Base-by-base conservation (phyloP, 192 early-diverging fungal species). In the Coemansia sp. region DNA sequence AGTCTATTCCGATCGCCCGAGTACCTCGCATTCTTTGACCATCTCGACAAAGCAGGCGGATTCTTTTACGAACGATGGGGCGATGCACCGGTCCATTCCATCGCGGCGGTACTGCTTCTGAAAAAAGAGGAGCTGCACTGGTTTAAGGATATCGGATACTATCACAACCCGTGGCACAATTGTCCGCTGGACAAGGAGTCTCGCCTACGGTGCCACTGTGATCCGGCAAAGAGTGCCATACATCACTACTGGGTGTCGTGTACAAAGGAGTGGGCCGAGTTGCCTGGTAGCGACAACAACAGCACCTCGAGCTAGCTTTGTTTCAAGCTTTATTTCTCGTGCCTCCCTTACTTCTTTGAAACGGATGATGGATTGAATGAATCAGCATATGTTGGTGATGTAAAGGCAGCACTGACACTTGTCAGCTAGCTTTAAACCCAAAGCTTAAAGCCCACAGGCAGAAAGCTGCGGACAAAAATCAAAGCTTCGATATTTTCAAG, bases 21-120 rank as follows among this genome's bases (percentile, higher is more conserved):
- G 19, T 94, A 92, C 56, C 61, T 82, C 15, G 82, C 79, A 29
- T 89, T 81, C 33, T 94, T 93, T 53, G 68, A 84, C n/a, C 81
- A 86, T 61, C 69, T 95, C 8, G 91, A 94, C 78, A 55, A 70
- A 23, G 64, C 78, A 6, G 92, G 93, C 36, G 92, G 93, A 15
- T 94, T 94, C 78, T 94, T 87, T 60, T 94, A 94, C 65, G 90
- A 91, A 66, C 68, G 89, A 30, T 88, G 85, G 85, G 88, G 88
- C 8, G 88, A 90, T 64, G 88, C 88, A 10, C 88, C 88, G 9
- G 86, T 91, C 11, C 89, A 91, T 59, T 77, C 86, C 4, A 82
- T 90, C 52, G 84, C 79, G 2, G 88, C 79, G 0, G 78, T 82
- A 25, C 53, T 90, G 61, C 55, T 84, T 57, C 72, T 89, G 57